Evolutionary conservation across 129 eudicot species (phyloP), one percentile per base, ranked within the genome.

Genomic region (Saposhnikovia divaricata): DNA sequence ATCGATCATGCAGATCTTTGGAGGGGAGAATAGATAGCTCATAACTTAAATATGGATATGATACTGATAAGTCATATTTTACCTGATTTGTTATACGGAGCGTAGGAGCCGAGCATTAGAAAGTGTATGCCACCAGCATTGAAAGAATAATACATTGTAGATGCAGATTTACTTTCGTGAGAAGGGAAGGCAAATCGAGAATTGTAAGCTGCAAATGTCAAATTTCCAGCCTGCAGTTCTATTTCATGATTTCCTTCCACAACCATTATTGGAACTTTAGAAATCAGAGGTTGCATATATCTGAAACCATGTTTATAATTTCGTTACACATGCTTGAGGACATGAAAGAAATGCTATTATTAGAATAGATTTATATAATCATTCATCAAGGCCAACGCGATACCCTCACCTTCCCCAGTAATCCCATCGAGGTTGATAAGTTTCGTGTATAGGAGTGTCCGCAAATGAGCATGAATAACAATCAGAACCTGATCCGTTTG

Each of bases 401-500:
- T 53, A 28, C 39, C 8, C 5, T 40, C 43, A 95, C 98, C 98
- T 92, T 90, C 99, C 99, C 99, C 99, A 95, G 68, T 86, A 95
- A 86, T 95, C 99, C 99, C 99, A 95, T 50, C 99, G 94, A 4
- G 97, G 99, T 65, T 95, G 99, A 86, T 95, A 92, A 1, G 99
- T 95, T 81, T 95, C 99, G 23, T 95, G 99, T 47, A 95, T 92
- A 34, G 99, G 97, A 82, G 96, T 90, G 42, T 92, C 80, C 11
- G 92, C 46, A 82, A 95, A 95, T 8, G 98, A 87, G 89, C 99
- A 95, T 4, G 97, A 92, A 77, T 95, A 95, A 82, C 99, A 95
- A 84, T 92, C 99, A 8, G 99, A 84, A 53, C 99, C 94, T 27
- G 97, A 92, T 79, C 99, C 99, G 74, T 95, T 87, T 13, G 96